Conservation (phyloP, 306 rosid species). For the Inga oerstediana region DNA sequence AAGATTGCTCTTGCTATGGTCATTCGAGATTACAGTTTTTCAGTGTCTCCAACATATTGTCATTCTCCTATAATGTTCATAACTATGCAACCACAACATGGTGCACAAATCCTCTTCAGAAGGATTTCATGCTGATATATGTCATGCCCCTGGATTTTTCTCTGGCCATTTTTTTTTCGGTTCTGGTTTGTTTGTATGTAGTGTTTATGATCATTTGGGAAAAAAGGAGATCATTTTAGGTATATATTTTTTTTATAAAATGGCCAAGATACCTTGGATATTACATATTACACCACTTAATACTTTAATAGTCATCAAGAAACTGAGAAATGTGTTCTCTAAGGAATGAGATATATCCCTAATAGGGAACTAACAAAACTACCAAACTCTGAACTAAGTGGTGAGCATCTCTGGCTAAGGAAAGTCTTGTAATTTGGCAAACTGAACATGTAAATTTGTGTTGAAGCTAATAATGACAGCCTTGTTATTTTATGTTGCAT, state of each 20-base stretch:
- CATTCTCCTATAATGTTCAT: conserved; percentile 43
- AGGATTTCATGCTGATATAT: conserved; percentile 21
- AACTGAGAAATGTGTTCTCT: too few species aligned
- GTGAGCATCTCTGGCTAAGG: too few species aligned
- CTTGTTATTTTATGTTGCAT: neutral
- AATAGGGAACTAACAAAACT: too few species aligned
- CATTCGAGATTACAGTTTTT: conserved; percentile 35
- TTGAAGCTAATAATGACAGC: neutral
- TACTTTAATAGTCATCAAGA: too few species aligned
- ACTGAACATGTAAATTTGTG: neutral
- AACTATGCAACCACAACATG: conserved; percentile 50
- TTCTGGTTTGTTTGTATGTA: neutral
- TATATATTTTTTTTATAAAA: neutral
- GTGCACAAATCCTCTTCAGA: conserved; percentile 49
- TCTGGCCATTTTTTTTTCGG: neutral
- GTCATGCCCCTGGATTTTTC: neutral
- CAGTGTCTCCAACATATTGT: conserved; percentile 39
- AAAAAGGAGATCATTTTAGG: neutral
- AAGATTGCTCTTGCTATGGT: conserved; percentile 48
- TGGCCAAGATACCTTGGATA: too few species aligned
- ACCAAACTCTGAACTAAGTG: too few species aligned
- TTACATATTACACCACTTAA: too few species aligned
- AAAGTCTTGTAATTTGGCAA: neutral
- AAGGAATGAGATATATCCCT: too few species aligned
- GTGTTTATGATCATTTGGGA: neutral